Evolutionary conservation across 768 basidiomycete species (phyloP), one percentile per base, ranked within the genome.

Genomic region (Sporobolomyces phaffii): DNA sequence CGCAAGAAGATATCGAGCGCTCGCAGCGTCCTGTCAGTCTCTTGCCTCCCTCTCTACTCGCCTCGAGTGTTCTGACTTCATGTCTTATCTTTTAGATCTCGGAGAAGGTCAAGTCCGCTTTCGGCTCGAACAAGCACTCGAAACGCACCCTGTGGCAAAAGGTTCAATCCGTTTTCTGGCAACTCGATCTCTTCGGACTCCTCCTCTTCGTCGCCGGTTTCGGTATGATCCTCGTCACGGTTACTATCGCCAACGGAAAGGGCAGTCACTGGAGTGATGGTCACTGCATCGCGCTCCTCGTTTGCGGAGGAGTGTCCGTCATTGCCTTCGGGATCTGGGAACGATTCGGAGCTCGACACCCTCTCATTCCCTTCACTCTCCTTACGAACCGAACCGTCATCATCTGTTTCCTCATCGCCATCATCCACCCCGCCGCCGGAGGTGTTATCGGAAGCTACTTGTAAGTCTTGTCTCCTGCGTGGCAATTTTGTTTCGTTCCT

Each of bases 161-260:
- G 44, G 41, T 52, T 20, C 61, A 64, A 28, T 40, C 43, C 11
- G 29, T 74, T 40, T 77, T 77, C 70, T 78, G 76, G 76, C 72
- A 76, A 54, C 72, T 78, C 50, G 77, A 78, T 63, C 48, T 76
- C 20, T 72, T 77, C 63, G 77, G 77, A 17, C 66, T 78, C 3
- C 28, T 77, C 15, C 72, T 78, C 48, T 72, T 78, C 47, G 75
- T 77, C 8, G 74, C 65, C 29, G 63, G 68, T 8, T 57, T 58
- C 41, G 77, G 76, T n/a, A 65, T 77, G 52, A 65, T 77, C 60
- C 73, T 77, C 43, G 70, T 75, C 43, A 76, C 74, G 22, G 71
- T 78, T 67, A 78, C 77, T 2, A 63, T 76, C 33, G 77, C 77
- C 36, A 76, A 77, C 62, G 72, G 70, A 1, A 72, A 70, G 28